These are phyloP conservation scores for Ophiostoma australiae DNA, from an alignment of 2,329 filamentous ascomycete genomes.

Conservation along the genomic window DNA sequence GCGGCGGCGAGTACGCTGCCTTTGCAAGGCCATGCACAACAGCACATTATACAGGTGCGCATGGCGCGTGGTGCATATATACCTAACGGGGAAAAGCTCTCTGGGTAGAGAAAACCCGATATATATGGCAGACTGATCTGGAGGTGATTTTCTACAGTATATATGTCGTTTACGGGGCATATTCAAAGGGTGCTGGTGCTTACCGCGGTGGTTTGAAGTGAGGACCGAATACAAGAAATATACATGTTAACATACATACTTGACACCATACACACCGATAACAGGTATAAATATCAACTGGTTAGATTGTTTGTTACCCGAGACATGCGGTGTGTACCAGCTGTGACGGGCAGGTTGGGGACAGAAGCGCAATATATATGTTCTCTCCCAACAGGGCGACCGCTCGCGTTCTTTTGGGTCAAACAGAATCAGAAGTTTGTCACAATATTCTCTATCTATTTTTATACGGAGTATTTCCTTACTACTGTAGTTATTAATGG, in stretches of 20 bases:
- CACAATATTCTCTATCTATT: not conserved
- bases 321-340: constrained; percentile 9
- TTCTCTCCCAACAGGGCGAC: constrained; percentile 15
- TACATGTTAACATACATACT: not conserved
- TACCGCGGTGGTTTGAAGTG: not conserved
- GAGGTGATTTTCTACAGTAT: not conserved
- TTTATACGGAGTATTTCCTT: not conserved
- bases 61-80: constrained; percentile 17
- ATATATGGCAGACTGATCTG: not conserved
- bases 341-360: not conserved
- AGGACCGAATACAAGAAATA: not conserved
- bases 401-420: not conserved
- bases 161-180: not conserved
- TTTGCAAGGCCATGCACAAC: not conserved
- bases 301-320: not conserved
- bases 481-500: not conserved
- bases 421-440: no score
- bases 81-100: constrained; percentile 18
- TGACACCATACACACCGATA: not conserved
- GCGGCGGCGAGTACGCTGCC: not conserved
- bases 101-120: not conserved
- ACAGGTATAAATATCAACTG: not conserved
- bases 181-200: not conserved
- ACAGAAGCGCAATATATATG: not conserved
- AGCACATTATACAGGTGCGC: not conserved